Conservation (phyloP, 2,329 filamentous ascomycete genomes). For the Elsinoe arachidis region DNA sequence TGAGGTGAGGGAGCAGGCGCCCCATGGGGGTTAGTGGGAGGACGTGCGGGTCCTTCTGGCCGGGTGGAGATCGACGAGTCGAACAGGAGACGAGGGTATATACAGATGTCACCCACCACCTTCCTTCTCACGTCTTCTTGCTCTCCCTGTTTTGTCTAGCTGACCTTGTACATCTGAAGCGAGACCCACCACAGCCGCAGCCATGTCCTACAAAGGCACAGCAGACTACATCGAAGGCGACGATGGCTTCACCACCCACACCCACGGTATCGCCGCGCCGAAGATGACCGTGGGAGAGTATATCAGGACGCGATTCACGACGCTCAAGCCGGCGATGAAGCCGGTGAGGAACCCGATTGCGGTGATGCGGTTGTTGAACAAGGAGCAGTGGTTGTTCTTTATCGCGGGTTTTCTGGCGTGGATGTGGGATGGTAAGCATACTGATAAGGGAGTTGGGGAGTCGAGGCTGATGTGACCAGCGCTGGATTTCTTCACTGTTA, state of each 20-base stretch:
- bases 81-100: too few relatives aligned
- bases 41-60: too few relatives aligned
- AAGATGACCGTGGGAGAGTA: constrained; percentile 39
- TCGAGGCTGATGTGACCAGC: not conserved
- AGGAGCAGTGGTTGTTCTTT: constrained; percentile 53
- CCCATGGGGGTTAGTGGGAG: too few relatives aligned
- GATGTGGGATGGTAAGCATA: constrained; percentile 37
- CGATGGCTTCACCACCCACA: not conserved
- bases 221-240: not conserved
- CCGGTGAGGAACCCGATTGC: constrained; percentile 46
- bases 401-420: constrained; percentile 41
- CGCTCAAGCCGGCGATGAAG: constrained; percentile 48
- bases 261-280: constrained; percentile 16
- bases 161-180: too few relatives aligned
- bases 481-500: constrained; percentile 55
- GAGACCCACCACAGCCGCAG: not conserved
- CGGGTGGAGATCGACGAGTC: too few relatives aligned
- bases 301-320: constrained; percentile 43
- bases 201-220: not conserved
- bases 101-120: too few relatives aligned
- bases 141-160: too few relatives aligned
- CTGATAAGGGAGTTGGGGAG: not conserved
- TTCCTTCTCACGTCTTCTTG: too few relatives aligned
- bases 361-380: constrained; percentile 43
- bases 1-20: too few relatives aligned